These are phyloP conservation scores for Yamadazyma taylorii DNA, from an alignment of 1,139 yeast genomes.

Conservation along the genomic window DNA sequence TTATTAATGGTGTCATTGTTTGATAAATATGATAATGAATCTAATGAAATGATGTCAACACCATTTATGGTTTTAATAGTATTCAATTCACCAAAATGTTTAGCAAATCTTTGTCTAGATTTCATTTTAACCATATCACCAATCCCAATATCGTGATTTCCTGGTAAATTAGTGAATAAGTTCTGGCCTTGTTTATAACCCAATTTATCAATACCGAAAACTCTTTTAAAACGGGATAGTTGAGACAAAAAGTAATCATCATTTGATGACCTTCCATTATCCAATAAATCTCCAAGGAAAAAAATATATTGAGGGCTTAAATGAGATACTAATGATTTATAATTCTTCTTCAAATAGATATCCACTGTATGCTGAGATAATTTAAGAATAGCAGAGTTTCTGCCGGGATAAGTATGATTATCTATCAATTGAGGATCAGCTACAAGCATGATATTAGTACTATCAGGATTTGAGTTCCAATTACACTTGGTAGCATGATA, in stretches of 20 bases:
- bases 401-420: conserved; percentile 50
- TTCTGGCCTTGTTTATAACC: conserved; percentile 25
- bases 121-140: conserved; percentile 45
- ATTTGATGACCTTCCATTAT: conserved; percentile 48
- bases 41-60: conserved; percentile 50
- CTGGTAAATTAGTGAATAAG: conserved; percentile 43
- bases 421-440: conserved; percentile 52
- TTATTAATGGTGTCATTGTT: conserved; percentile 24
- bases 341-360: conserved; percentile 47
- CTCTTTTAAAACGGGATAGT: conserved; percentile 35
- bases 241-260: conserved; percentile 42
- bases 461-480: conserved; percentile 26
- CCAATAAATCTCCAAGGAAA: conserved; percentile 55
- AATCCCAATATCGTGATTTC: conserved; percentile 60
- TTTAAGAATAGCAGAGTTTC: conserved; percentile 33
- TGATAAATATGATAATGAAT: conserved; percentile 46
- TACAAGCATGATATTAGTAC: conserved; percentile 28
- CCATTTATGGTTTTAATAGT: conserved; percentile 25
- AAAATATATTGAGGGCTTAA: conserved; percentile 46
- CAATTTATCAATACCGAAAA: conserved; percentile 28
- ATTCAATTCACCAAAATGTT: conserved; percentile 45
- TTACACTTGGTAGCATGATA: conserved; percentile 28
- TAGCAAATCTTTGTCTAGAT: conserved; percentile 38
- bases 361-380: conserved; percentile 53
- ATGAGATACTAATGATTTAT: conserved; percentile 33